These are phyloP conservation scores for Hanseniaspora uvarum DNA, from an alignment of 1,139 yeast genomes.

Conservation along the genomic window DNA sequence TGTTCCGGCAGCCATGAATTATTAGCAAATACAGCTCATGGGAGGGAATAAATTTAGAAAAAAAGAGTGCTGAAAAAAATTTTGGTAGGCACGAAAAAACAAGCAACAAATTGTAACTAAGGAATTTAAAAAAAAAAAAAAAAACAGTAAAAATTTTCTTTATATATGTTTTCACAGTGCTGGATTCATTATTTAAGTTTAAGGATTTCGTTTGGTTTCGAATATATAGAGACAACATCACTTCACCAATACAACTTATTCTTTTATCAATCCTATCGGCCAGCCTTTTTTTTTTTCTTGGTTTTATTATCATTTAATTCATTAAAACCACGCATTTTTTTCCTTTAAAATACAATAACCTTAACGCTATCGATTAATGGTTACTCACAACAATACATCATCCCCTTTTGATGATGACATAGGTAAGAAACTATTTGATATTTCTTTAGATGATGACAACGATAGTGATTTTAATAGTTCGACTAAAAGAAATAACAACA, in stretches of 20 bases:
- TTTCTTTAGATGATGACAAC: constrained; percentile 13
- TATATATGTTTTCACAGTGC: too few species aligned
- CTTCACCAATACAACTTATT: background rate
- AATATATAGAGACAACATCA: too few species aligned
- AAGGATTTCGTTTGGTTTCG: too few species aligned
- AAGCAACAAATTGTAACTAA: too few species aligned
- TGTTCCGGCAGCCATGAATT: too few species aligned
- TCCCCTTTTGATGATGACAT: constrained; percentile 14
- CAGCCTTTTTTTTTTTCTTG: background rate
- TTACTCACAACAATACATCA: background rate
- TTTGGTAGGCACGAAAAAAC: too few species aligned
- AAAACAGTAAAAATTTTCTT: too few species aligned
- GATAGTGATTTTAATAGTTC: background rate
- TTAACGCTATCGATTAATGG: background rate
- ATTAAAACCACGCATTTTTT: background rate
- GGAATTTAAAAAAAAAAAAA: too few species aligned
- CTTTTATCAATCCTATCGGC: background rate
- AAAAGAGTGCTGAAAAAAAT: too few species aligned
- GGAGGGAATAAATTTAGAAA: too few species aligned
- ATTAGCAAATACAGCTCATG: too few species aligned
- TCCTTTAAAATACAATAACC: background rate
- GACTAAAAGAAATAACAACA: background rate
- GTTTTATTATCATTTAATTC: background rate
- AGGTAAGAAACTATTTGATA: constrained; percentile 10
- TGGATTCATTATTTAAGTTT: too few species aligned